A percentile compares a stretch with the other conserved stretches of the same genome.
phyloP scores from a whole-genome alignment of 345 rosid genomes.

The Geranium brycei region DNA sequence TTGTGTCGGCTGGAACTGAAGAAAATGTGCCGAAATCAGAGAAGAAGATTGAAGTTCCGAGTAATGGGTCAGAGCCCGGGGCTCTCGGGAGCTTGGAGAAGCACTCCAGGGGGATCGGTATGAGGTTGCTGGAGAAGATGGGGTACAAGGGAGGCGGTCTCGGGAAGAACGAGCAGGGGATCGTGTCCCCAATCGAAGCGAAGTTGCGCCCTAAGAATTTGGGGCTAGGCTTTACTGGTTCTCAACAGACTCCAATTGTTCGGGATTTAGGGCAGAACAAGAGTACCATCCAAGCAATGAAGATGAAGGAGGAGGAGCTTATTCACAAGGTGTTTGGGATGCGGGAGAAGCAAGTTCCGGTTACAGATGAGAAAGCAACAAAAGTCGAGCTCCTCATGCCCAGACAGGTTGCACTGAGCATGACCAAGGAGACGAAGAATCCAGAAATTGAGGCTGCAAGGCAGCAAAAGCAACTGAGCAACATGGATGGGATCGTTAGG shows the following conservation, averaged over 20 bases:
- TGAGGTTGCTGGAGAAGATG: constrained; percentile 78
- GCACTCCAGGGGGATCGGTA: constrained; percentile 17
- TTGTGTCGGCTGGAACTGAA: too few relatives aligned
- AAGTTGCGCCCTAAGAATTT: constrained; percentile 58
- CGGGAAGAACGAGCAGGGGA: constrained; percentile 54
- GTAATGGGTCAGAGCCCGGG: too few relatives aligned
- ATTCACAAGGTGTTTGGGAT: too few relatives aligned
- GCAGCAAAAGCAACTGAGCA: constrained; percentile 46
- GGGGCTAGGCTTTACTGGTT: constrained; percentile 91
- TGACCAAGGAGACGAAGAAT: constrained; percentile 55
- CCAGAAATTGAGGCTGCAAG: constrained; percentile 37
- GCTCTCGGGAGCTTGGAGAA: too few relatives aligned
- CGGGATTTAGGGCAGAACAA: not conserved
- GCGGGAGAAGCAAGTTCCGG: too few relatives aligned
- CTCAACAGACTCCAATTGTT: constrained; percentile 34
- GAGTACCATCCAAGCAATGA: constrained; percentile 20
- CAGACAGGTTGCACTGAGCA: constrained; percentile 12
- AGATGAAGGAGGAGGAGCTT: constrained; percentile 16
- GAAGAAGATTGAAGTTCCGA: too few relatives aligned
- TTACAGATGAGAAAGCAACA: constrained; percentile 25
- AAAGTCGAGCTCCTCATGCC: too few relatives aligned
- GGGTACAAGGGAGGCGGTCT: constrained; percentile 19
- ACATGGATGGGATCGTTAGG: constrained; percentile 43
- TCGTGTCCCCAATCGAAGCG: constrained; percentile 69
- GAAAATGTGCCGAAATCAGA: too few relatives aligned